phyloP scores from a whole-genome alignment of 345 rosid species.

The Bruguiera gymnorhiza region DNA sequence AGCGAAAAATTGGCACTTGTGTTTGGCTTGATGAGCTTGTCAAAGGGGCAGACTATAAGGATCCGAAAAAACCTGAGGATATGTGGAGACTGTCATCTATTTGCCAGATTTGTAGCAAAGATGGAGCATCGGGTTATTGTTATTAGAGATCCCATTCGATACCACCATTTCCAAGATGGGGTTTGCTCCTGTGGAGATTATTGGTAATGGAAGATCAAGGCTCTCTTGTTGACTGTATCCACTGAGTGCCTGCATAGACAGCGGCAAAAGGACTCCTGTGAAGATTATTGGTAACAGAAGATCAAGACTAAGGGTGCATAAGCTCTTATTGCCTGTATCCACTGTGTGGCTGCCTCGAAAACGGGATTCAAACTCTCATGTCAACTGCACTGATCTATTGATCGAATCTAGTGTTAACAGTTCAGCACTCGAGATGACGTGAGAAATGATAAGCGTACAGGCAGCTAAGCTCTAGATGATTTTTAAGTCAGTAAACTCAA shows the following conservation, averaged over 20 bases:
- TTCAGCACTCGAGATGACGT: too few relatives aligned
- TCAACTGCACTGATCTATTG: too few relatives aligned
- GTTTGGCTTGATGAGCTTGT: constrained; percentile 38
- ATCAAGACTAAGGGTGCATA: not conserved
- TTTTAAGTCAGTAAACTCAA: too few relatives aligned
- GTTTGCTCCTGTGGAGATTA: constrained; percentile 69
- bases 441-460: too few relatives aligned
- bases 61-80: constrained; percentile 52
- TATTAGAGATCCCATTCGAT: constrained; percentile 59
- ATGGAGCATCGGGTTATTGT: constrained; percentile 49
- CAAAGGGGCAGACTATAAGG: constrained; percentile 46
- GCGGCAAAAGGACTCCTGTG: constrained; percentile 33
- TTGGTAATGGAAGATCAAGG: constrained; percentile 35
- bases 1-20: constrained; percentile 66
- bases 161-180: constrained; percentile 66
- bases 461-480: too few relatives aligned
- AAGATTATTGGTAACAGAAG: constrained; percentile 54
- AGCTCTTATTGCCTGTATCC: too few relatives aligned
- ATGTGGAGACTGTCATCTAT: constrained; percentile 71
- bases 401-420: too few relatives aligned
- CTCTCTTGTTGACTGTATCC: too few relatives aligned
- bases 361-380: constrained; percentile 25
- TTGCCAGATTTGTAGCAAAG: constrained; percentile 54
- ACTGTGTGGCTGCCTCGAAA: too few relatives aligned
- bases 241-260: too few relatives aligned